A percentile compares a stretch with the other conserved stretches of the same genome.
Conservation (phyloP, 2,329 filamentous ascomycete genomes). For the Sclerotinia borealis region DNA sequence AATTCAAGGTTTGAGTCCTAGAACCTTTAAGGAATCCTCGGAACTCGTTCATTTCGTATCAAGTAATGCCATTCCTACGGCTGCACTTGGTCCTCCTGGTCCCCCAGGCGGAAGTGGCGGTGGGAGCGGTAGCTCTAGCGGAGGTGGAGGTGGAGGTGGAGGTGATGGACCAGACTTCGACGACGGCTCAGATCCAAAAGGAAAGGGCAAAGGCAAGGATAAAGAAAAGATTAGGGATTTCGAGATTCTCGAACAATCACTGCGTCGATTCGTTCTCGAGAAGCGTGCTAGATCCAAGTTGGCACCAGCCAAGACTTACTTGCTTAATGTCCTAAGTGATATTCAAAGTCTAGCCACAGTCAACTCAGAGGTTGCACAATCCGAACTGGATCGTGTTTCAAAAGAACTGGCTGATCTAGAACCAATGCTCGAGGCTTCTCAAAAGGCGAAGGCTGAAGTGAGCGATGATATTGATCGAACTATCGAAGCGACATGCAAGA, state of each 20-base stretch:
- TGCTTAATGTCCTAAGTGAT: conserved; percentile 88
- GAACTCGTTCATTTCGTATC: conserved; percentile 98
- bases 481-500: conserved; percentile 78
- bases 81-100: conserved; percentile 37
- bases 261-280: conserved; percentile 89
- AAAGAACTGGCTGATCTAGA: conserved; percentile 76
- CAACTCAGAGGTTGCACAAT: conserved; percentile 79
- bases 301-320: conserved; percentile 89
- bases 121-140: conserved; percentile 49
- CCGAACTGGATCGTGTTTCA: conserved; percentile 77
- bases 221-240: conserved; percentile 87
- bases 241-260: conserved; percentile 77
- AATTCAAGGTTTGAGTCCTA: conserved; percentile 78
- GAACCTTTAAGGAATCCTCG: conserved; percentile 83
- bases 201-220: conserved; percentile 75
- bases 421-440: conserved; percentile 76
- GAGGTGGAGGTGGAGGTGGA: conserved; percentile 49
- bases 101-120: conserved; percentile 49
- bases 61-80: conserved; percentile 84
- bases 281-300: conserved; percentile 94
- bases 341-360: conserved; percentile 75
- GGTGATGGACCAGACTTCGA: conserved; percentile 37
- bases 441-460: conserved; percentile 72
- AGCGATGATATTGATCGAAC: conserved; percentile 74
- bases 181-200: conserved; percentile 47